phyloP scores from a whole-genome alignment of 352 stramenopile genomes.

The Salisapilia sapeloensis region DNA sequence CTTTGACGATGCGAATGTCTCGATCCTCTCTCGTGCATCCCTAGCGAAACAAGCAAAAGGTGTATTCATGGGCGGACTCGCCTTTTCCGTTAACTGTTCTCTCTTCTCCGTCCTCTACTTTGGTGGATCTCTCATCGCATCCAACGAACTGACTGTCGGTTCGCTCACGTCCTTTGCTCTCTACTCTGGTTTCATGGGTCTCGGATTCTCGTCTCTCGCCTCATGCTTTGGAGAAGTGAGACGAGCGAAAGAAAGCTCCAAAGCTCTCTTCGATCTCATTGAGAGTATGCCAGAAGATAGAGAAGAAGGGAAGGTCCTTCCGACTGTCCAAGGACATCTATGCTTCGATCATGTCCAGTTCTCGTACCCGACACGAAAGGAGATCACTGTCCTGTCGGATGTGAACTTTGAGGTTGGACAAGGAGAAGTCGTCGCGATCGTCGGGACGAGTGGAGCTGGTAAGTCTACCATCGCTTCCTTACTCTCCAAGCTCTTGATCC shows the following conservation, averaged over 20 bases:
- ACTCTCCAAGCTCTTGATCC: slow-evolving; percentile 60
- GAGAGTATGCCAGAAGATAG: slow-evolving; percentile 12
- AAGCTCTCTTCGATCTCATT: slow-evolving; percentile 53
- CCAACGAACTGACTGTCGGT: slow-evolving; percentile 77
- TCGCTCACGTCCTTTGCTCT: slow-evolving; percentile 82
- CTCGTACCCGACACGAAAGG: slow-evolving; percentile 59
- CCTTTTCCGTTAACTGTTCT: slow-evolving; percentile 78
- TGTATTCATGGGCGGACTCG: slow-evolving; percentile 82
- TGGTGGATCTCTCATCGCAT: slow-evolving; percentile 70
- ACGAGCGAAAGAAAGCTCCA: slow-evolving; percentile 52
- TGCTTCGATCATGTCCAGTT: slow-evolving; percentile 74
- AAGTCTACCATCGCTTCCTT: slow-evolving; percentile 74
- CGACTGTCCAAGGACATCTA: slow-evolving; percentile 37
- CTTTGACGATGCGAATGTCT: slow-evolving; percentile 53
- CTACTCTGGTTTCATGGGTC: slow-evolving; percentile 83
- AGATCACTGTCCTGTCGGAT: slow-evolving; percentile 41
- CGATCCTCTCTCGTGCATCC: slow-evolving; percentile 46
- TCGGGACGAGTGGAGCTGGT: slow-evolving; percentile 69
- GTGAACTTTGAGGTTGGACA: slow-evolving; percentile 54
- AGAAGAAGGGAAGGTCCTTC: slow-evolving; percentile 19
- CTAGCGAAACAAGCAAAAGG: slow-evolving; percentile 65
- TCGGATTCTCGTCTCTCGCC: slow-evolving; percentile 78
- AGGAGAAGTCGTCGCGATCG: slow-evolving; percentile 71
- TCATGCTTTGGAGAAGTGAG: slow-evolving; percentile 70
- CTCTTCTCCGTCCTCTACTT: slow-evolving; percentile 85